Base-by-base conservation (phyloP, 331 rosid species). In the Malus hybrid region DNA sequence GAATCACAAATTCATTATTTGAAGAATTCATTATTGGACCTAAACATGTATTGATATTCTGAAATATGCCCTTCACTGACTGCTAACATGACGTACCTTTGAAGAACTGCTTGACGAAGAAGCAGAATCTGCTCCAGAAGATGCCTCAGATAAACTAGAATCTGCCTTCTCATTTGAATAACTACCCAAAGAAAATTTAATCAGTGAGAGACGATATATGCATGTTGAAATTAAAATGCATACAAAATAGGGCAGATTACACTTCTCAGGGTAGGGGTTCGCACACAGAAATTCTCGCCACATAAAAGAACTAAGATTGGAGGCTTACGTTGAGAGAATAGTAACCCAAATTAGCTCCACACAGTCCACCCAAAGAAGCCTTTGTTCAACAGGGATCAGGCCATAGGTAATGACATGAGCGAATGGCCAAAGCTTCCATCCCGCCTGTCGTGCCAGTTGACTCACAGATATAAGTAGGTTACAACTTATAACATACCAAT, bases 341-440 rank as follows among this genome's bases (percentile, higher is more conserved):
- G 99, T 94, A 77, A 94, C 97, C 99, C 99, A 94, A 62, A 94
- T 84, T 69, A 94, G 96, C 91, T 94, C 97, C 10, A 94, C 83
- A 22, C 97, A 87, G 78, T 94, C 99, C 82, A 92, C 99, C 99
- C 96, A 94, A 65, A 92, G 97, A 84, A 94, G 97, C 86, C 99
- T 86, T 86, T 92, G 99, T 65, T 92, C 99, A 66, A 94, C 85
- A 32, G 97, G 97, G 76, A 94, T 66, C 65, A 92, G 83, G 65
- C 99, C 97, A 80, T 94, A 89, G 29, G 99, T 94, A 82, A 92
- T 69, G 71, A 94, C 80, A 92, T 92, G 99, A 24, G 97, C 97
- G 78, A 94, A 94, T 79, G 97, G 97, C 97, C 99, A 90, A 70
- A 94, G 97, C 80, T 94, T 90, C 97, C 99, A 92, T 59, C 99